Conservation (phyloP, 352 stramenopile species). For the Phytophthora melonis region DNA sequence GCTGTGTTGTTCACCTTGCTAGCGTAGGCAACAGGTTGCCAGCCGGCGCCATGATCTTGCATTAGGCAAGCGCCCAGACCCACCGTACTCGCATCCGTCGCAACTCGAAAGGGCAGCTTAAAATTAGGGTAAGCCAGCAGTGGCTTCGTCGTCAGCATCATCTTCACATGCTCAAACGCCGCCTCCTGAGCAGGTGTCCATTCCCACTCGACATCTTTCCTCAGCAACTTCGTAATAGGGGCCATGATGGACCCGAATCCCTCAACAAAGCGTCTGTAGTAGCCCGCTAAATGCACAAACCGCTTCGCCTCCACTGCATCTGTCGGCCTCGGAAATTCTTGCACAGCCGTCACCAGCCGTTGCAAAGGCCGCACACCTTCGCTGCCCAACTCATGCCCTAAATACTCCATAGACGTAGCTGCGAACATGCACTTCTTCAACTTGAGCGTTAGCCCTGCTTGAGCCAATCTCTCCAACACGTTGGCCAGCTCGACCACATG, state of each 20-base stretch:
- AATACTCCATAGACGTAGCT: not conserved
- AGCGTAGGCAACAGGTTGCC: no score
- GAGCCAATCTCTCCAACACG: no score
- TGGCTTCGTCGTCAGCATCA: slow-evolving; percentile 2
- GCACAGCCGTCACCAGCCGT: not conserved
- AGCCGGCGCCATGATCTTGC: no score
- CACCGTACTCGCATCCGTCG: slow-evolving; percentile 9
- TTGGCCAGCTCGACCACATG: no score
- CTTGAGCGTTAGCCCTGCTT: no score
- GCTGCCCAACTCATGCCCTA: not conserved
- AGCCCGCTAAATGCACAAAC: no score
- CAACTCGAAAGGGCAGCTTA: not conserved
- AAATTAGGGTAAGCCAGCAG: slow-evolving; percentile 7
- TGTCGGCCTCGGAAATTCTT: not conserved
- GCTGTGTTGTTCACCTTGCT: no score
- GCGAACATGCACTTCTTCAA: no score
- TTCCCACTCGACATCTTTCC: not conserved
- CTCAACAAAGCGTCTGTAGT: not conserved
- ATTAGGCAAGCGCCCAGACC: no score
- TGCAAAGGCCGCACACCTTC: not conserved
- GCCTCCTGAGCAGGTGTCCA: not conserved
- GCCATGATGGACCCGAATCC: not conserved
- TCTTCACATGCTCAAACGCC: no score
- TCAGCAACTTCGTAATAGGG: not conserved
- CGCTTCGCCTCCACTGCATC: no score